Evolutionary conservation across 441 rosid genomes (phyloP).

Genomic region (Biscutella auriculata): DNA sequence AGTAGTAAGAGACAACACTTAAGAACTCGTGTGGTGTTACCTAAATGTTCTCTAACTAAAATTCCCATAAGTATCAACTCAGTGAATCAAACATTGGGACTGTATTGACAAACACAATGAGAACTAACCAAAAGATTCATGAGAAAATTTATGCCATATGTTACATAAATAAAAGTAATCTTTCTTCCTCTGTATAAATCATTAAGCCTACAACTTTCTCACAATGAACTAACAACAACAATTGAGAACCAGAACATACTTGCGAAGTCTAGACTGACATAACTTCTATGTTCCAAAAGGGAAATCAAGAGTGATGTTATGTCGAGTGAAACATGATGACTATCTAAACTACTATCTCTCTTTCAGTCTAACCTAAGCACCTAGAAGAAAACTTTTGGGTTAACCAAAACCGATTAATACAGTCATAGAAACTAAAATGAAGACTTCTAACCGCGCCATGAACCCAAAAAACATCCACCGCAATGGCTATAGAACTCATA

Average conservation of each 20-base stretch:
- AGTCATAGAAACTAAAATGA: no score
- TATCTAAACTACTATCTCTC: background rate
- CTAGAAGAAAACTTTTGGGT: background rate
- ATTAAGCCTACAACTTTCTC: background rate
- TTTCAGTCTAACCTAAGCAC: background rate
- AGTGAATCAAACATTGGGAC: no score
- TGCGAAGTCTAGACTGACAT: background rate
- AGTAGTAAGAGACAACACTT: no score
- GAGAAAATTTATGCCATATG: no score
- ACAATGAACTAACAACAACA: background rate
- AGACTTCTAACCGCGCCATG: no score
- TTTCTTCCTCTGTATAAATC: background rate
- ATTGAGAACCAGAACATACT: background rate
- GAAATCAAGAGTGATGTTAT: background rate
- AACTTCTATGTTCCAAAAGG: background rate
- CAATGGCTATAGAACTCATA: constrained; percentile 6
- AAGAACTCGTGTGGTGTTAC: no score
- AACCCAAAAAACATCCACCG: background rate
- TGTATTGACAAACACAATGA: no score
- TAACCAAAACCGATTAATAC: background rate
- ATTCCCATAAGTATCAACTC: no score
- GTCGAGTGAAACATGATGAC: background rate
- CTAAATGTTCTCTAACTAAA: no score
- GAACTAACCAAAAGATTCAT: background rate
- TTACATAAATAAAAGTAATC: background rate